Evolutionary conservation across 2,329 filamentous ascomycete species (phyloP).

Genomic region (Onygena corvina): DNA sequence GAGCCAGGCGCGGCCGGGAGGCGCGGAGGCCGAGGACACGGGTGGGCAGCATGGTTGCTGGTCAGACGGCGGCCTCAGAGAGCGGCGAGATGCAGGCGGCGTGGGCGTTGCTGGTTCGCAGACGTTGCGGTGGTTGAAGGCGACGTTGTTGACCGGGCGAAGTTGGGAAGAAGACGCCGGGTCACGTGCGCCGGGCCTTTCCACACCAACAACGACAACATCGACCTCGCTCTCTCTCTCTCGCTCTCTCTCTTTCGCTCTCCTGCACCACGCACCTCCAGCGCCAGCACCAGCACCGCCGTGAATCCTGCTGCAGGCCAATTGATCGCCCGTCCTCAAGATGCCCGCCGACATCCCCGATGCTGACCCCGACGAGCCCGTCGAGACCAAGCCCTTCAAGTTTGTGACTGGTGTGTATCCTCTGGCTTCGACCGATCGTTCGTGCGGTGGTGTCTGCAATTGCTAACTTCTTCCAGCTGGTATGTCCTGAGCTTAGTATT

Average conservation of each 20-base stretch:
- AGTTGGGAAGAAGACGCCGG: constrained; percentile 4
- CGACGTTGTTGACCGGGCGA: background rate
- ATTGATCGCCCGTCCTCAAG: constrained; percentile 39
- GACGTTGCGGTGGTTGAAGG: background rate
- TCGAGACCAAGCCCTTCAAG: constrained; percentile 99
- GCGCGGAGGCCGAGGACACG: constrained; percentile 52
- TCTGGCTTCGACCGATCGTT: background rate
- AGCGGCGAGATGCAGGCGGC: background rate
- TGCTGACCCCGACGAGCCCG: constrained; percentile 56
- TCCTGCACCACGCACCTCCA: background rate
- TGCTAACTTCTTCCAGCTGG: constrained; percentile 31
- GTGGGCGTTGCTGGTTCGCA: background rate
- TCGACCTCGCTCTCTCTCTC: constrained; percentile 23
- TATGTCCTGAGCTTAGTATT: constrained; percentile 26
- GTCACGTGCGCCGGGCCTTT: constrained; percentile 12
- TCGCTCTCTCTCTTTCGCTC: constrained; percentile 4
- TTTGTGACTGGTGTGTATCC: constrained; percentile 83
- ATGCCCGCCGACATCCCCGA: constrained; percentile 63
- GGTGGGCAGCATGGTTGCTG: constrained; percentile 52
- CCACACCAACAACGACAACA: constrained; percentile 10
- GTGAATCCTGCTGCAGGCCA: constrained; percentile 9
- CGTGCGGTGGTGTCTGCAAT: constrained; percentile 25
- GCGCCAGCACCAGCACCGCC: background rate
- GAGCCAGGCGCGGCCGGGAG: constrained; percentile 38
- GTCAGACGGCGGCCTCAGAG: background rate